Evolutionary conservation across 345 rosid genomes (phyloP).

Genomic region (Physaria fendleri): DNA sequence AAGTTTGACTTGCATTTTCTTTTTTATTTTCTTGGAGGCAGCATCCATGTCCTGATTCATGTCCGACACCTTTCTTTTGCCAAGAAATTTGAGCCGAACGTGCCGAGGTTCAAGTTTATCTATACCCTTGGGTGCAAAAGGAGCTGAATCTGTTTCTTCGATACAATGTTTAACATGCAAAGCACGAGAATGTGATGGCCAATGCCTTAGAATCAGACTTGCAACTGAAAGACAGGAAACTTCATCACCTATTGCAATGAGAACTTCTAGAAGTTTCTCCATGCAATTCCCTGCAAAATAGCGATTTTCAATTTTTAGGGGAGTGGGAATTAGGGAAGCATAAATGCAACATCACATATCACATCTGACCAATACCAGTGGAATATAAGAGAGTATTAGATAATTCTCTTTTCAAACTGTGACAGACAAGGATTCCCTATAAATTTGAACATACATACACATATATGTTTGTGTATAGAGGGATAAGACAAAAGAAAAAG

Average conservation of each 20-base stretch:
- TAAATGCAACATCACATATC: not conserved
- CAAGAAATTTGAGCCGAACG: slow-evolving; percentile 72
- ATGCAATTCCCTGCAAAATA: slow-evolving; percentile 83
- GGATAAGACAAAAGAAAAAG: not conserved
- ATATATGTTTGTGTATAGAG: not conserved
- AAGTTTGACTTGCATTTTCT: slow-evolving; percentile 48
- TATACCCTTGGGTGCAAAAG: slow-evolving; percentile 88
- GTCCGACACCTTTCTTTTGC: slow-evolving; percentile 70
- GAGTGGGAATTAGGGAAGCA: not conserved
- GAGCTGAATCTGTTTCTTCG: slow-evolving; percentile 68
- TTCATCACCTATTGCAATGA: slow-evolving; percentile 98
- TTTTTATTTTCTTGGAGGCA: slow-evolving; percentile 52
- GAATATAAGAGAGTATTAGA: not conserved
- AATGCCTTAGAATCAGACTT: slow-evolving; percentile 86
- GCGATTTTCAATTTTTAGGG: not conserved
- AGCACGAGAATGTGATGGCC: slow-evolving; percentile 99
- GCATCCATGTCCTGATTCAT: slow-evolving; percentile 39
- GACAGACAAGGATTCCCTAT: not conserved
- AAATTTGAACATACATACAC: not conserved
- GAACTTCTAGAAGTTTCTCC: slow-evolving; percentile 98
- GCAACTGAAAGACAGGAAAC: slow-evolving; percentile 93
- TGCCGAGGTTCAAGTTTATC: slow-evolving; percentile 89
- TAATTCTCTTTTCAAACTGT: not conserved
- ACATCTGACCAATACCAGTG: not conserved
- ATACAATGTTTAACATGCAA: slow-evolving; percentile 69